These are phyloP conservation scores for Monosporascus sp. DNA, from an alignment of 2,329 filamentous ascomycete species.

Conservation along the genomic window DNA sequence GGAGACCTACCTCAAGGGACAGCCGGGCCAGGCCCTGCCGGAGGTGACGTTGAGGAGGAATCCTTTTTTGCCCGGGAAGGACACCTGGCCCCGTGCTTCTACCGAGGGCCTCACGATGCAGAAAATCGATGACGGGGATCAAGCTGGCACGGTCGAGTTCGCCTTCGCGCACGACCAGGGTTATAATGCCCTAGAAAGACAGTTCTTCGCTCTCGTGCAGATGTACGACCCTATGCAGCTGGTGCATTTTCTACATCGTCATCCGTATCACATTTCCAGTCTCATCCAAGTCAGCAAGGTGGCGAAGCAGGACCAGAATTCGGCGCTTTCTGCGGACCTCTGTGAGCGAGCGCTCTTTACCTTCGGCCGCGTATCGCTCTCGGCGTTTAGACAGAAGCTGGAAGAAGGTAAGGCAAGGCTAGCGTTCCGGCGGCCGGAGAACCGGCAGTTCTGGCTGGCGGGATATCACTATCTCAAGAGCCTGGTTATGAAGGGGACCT, in stretches of 20 bases:
- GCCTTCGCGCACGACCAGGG: conserved; percentile 66
- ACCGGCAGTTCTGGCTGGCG: conserved; percentile 87
- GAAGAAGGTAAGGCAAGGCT: conserved; percentile 74
- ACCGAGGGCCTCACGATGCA: conserved; percentile 83
- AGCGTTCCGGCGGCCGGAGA: conserved; percentile 76
- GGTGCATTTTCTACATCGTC: conserved; percentile 65
- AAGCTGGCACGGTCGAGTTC: conserved; percentile 62
- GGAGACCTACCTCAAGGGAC: conserved; percentile 49
- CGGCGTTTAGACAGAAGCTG: conserved; percentile 71
- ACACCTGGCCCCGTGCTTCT: conserved; percentile 76
- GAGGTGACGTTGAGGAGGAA: conserved; percentile 72
- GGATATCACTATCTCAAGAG: conserved; percentile 85
- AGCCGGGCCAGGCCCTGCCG: conserved; percentile 58
- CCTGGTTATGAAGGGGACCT: conserved; percentile 85
- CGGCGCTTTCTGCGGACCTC: conserved; percentile 78
- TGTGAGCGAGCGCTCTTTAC: conserved; percentile 89
- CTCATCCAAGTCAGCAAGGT: conserved; percentile 92
- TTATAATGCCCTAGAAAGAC: conserved; percentile 69
- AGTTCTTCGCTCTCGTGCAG: conserved; percentile 77
- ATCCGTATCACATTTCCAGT: conserved; percentile 88
- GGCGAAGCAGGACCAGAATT: conserved; percentile 85
- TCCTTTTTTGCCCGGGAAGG: conserved; percentile 79
- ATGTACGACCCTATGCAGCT: conserved; percentile 79
- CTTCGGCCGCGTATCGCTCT: conserved; percentile 83
- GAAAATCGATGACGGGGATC: conserved; percentile 34